Evolutionary conservation across 2,329 filamentous ascomycete species (phyloP), one percentile per base, ranked within the genome.

Genomic region (Xylariaceae sp.): DNA sequence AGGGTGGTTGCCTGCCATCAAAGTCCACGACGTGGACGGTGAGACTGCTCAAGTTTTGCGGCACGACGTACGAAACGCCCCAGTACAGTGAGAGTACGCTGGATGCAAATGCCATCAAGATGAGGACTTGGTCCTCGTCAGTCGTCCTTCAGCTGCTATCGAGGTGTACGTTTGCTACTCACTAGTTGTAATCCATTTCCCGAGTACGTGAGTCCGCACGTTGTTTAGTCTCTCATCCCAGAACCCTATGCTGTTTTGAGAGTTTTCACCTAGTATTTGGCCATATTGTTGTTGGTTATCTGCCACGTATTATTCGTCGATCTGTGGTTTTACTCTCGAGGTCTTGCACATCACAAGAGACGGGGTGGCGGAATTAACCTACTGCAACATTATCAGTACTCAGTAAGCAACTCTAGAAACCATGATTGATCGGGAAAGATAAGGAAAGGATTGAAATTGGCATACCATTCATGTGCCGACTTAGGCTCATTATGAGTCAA

Each of bases 11-110:
- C 42, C 75, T 73, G 4, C 78, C 79, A 62, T 88, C 84, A 57
- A 87, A 85, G 63, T 86, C 81, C 28, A 87, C 83, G 2, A 86
- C 76, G 54, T 80, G 77, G 9, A 87, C 72, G 3, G 71, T 73
- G 7, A 87, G 65, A 0, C 69, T 66, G 2, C 67, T 69, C 16
- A 78, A 67, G 47, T 80, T 82, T 42, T 70, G 59, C 11, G 82
- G 71, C 0, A 79, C 72, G 13, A 73, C 61, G 60, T 73, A 81
- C 17, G 86, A 76, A 0, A 78, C 76, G 0, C 71, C 82, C 83
- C 83, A 87, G 67, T 82, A 86, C 2, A 87, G 66, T 0, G 80
- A 84, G 0, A 87, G 63, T 4, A 84, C 72, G 11, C 59, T 69
- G 5, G 86, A 65, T 43, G 85, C 79, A 59, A 83, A 84, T 4